Conservation (phyloP, 1,284 basidiomycete genomes). For the Fomitopsis pinicola region DNA sequence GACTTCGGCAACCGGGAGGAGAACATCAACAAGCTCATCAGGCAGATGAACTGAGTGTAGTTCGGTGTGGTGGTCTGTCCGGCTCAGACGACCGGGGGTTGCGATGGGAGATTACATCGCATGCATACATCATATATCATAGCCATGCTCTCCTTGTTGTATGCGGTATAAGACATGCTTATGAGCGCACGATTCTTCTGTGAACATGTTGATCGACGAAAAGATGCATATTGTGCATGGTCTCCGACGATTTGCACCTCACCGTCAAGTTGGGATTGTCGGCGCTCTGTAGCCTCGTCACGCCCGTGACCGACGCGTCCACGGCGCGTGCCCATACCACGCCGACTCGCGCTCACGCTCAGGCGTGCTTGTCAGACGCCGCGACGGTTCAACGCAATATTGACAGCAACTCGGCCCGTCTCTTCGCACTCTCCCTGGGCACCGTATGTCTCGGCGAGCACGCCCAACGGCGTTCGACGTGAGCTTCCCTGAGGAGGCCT, state of each 20-base stretch:
- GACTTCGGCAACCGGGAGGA: conserved; percentile 95
- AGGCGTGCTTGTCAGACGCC: too few relatives aligned
- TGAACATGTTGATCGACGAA: not conserved
- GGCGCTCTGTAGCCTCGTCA: too few relatives aligned
- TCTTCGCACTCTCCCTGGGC: not conserved
- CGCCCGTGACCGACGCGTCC: not conserved
- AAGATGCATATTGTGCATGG: not conserved
- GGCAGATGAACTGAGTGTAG: conserved; percentile 84
- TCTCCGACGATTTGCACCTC: not conserved
- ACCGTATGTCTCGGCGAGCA: conserved; percentile 10
- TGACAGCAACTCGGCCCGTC: not conserved
- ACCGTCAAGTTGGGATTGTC: too few relatives aligned
- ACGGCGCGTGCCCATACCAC: too few relatives aligned
- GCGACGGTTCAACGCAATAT: too few relatives aligned
- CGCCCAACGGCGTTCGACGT: conserved; percentile 32
- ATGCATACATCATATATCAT: not conserved
- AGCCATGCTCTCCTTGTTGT: conserved; percentile 5
- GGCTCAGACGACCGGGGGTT: not conserved
- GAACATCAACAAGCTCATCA: conserved; percentile 96
- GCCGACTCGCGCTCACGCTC: too few relatives aligned
- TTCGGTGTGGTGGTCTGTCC: conserved; percentile 10
- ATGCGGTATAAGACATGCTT: conserved; percentile 6
- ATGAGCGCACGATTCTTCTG: not conserved
- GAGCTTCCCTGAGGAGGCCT: conserved; percentile 31
- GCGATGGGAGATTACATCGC: conserved; percentile 1